These are phyloP conservation scores for Gossypium thurberi DNA, from an alignment of 345 rosid species.

Conservation along the genomic window DNA sequence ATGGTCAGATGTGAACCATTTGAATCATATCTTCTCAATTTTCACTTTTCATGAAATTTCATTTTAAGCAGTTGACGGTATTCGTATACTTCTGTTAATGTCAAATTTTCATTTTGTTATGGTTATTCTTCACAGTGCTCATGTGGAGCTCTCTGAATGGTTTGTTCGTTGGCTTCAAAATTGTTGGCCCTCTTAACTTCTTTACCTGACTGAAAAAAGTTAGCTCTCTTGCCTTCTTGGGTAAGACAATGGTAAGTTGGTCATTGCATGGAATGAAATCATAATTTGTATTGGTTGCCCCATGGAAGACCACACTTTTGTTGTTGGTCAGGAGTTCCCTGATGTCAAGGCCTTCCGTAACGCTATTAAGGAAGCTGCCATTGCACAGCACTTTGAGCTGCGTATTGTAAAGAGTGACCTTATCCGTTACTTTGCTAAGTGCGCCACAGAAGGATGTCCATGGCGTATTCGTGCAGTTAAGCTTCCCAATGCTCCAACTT, in stretches of 20 bases:
- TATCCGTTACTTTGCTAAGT: slow-evolving; percentile 48
- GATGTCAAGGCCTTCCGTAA: slow-evolving; percentile 52
- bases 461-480: slow-evolving; percentile 54
- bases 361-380: slow-evolving; percentile 51
- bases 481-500: slow-evolving; percentile 42
- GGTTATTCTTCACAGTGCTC: neutral
- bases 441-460: slow-evolving; percentile 52
- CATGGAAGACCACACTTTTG: slow-evolving; percentile 36
- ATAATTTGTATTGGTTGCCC: slow-evolving; percentile 9
- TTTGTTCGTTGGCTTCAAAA: neutral
- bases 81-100: neutral
- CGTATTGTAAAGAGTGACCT: slow-evolving; percentile 46
- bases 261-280: slow-evolving; percentile 10
- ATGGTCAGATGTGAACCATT: neutral
- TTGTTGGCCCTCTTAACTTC: slow-evolving; percentile 1
- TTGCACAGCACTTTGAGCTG: slow-evolving; percentile 55
- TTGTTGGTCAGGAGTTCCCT: slow-evolving; percentile 50
- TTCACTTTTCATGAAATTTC: neutral
- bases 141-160: neutral
- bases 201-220: neutral
- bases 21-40: neutral
- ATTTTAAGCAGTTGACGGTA: neutral
- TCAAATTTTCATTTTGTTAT: neutral
- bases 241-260: neutral
- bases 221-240: neutral